Evolutionary conservation across 2,329 filamentous ascomycete genomes (phyloP).

Genomic region (Talaromyces sp.): DNA sequence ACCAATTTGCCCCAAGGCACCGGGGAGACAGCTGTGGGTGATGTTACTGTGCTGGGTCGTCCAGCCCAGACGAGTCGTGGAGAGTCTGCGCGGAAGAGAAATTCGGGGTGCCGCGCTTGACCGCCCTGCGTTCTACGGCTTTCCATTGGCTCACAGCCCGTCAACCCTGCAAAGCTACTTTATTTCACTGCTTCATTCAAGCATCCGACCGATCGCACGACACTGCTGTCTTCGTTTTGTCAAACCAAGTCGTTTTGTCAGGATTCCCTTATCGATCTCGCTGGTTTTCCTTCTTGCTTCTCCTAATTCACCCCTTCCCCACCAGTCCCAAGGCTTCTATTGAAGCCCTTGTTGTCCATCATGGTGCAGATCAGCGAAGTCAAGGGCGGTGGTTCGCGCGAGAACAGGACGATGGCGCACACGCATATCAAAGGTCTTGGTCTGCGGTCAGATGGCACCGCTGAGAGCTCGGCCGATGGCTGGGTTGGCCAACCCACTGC

Average conservation of each 20-base stretch:
- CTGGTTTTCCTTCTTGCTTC: neutral
- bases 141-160: slow-evolving; percentile 25
- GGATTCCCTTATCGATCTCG: neutral
- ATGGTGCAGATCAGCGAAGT: slow-evolving; percentile 94
- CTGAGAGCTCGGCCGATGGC: slow-evolving; percentile 72
- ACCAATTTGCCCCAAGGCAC: neutral
- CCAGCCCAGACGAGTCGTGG: neutral
- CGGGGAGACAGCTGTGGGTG: neutral
- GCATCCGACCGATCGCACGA: neutral
- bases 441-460: slow-evolving; percentile 75
- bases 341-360: slow-evolving; percentile 24
- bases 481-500: slow-evolving; percentile 87
- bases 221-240: slow-evolving; percentile 4
- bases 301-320: neutral
- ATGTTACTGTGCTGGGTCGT: neutral
- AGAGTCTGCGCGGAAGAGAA: slow-evolving; percentile 13
- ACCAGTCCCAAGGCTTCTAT: slow-evolving; percentile 16
- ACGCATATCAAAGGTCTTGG: slow-evolving; percentile 97
- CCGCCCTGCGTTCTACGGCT: slow-evolving; percentile 26
- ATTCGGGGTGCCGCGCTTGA: slow-evolving; percentile 21
- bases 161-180: slow-evolving; percentile 21
- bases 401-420: slow-evolving; percentile 92
- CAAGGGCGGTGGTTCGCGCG: slow-evolving; percentile 88
- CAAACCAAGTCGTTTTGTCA: neutral
- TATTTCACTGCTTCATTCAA: slow-evolving; percentile 2